Evolutionary conservation across 371 early-diverging fungal genomes (phyloP).

Genomic region (Conidiobolus incongruus): DNA sequence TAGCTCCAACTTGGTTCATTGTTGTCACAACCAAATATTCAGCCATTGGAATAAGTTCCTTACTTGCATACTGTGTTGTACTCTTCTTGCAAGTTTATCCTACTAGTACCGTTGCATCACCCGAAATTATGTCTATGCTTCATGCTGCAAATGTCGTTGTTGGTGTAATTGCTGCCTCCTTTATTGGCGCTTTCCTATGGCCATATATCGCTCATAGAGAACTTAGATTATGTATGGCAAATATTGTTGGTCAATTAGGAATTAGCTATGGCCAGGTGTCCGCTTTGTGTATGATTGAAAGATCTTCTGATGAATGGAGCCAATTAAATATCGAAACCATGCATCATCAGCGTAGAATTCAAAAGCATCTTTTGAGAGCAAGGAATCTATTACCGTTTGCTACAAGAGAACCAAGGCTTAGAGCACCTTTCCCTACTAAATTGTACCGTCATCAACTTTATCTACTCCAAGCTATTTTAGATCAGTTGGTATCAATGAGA

Average conservation of each 20-base stretch:
- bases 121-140: slow-evolving; percentile 4
- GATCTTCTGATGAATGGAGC: slow-evolving; percentile 9
- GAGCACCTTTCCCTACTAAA: slow-evolving; percentile 25
- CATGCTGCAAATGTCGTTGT: slow-evolving; percentile 23
- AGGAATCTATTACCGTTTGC: slow-evolving; percentile 1
- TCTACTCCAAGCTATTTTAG: slow-evolving; percentile 22
- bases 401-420: slow-evolving; percentile 21
- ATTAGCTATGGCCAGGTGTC: slow-evolving; percentile 11
- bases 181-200: slow-evolving; percentile 27
- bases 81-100: neutral
- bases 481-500: slow-evolving; percentile 24
- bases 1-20: slow-evolving; percentile 1
- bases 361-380: neutral
- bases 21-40: neutral
- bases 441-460: slow-evolving; percentile 27
- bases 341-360: neutral
- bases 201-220: slow-evolving; percentile 32
- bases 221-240: slow-evolving; percentile 19
- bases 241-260: slow-evolving; percentile 11
- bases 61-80: neutral
- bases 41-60: neutral
- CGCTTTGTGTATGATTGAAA: slow-evolving; percentile 4
- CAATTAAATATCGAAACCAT: neutral
- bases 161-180: slow-evolving; percentile 22
- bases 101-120: neutral